Base-by-base conservation (phyloP, 1,284 basidiomycete species). In the Boletus smithii region DNA sequence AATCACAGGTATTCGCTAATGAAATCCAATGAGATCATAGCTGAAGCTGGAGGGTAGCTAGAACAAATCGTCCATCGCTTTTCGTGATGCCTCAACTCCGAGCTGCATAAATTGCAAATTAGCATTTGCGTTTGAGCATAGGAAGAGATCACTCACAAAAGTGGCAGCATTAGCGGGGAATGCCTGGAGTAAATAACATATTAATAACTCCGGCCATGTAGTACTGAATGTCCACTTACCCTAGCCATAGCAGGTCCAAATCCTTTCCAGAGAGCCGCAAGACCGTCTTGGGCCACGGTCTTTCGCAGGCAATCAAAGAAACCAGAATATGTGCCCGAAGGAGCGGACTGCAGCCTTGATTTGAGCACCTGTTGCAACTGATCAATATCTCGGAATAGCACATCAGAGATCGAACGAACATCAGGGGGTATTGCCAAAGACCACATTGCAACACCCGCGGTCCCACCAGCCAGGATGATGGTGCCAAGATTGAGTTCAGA, bases 361-460 rank as follows among this genome's bases (percentile, higher is more conserved):
- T 99, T 99, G 65, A 99, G 74, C 24, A 94, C 91, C 91, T 95
- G 55, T 52, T 57, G 56, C 33, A 42, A 46, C 11, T 36, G 11
- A 35, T 67, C 27, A 67, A 24, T 44, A 35, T 30, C 29, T 26
- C 49, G 11, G 43, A 32, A 33, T 17, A 34, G 33, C 31, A 18
- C 17, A 44, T 13, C 45, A 29, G 24, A 39, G 24, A 38, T 34
- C 17, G 39, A 10, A 73, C 88, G 55, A 61, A 92, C 93, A 71
- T 97, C 94, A 39, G 94, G 93, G 44, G 94, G 94, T 57, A 97
- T 95, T 26, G 90, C 94, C 57, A 97, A 76, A 27, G 89, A 77
- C 95, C 95, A 97, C 97, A 99, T 99, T 37, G 94, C 93, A 29
- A 99, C 84, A 62, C 97, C 97, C 8, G 97, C 97, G 45, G 83